Evolutionary conservation across 1,284 basidiomycete species (phyloP).

Genomic region (Fomitopsis pinicola): DNA sequence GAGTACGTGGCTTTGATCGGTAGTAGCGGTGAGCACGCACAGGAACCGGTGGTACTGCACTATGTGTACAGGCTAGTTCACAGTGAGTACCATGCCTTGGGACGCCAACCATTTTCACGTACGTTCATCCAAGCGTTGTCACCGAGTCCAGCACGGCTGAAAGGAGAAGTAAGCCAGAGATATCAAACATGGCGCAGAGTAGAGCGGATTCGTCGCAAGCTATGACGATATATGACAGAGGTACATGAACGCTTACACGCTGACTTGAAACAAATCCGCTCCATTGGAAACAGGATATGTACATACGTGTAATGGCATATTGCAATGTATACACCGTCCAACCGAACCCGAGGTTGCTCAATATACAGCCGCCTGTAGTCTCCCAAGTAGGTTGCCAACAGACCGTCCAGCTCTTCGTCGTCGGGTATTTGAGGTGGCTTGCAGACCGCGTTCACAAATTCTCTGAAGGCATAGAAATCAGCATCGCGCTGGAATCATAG

Average conservation of each 20-base stretch:
- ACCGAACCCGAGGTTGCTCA: constrained; percentile 77
- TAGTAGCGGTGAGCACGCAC: constrained; percentile 35
- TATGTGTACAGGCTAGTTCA: constrained; percentile 38
- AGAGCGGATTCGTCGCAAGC: constrained; percentile 1
- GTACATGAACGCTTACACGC: not conserved
- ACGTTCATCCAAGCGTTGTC: constrained; percentile 85
- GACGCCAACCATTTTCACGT: constrained; percentile 25
- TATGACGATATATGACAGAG: not conserved
- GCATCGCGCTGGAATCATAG: constrained; percentile 6
- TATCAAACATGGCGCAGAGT: not conserved
- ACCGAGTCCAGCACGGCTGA: constrained; percentile 70
- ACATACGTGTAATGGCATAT: constrained; percentile 82
- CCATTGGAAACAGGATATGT: constrained; percentile 10
- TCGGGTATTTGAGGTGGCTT: constrained; percentile 66
- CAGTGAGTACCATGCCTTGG: not conserved
- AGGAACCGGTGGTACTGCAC: constrained; percentile 83
- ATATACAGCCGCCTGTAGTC: constrained; percentile 77
- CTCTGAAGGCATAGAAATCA: constrained; percentile 31
- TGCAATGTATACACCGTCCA: constrained; percentile 88
- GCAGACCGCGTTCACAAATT: constrained; percentile 56
- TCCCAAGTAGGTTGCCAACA: constrained; percentile 48
- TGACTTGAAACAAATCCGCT: not conserved
- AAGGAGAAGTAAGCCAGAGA: constrained; percentile 2
- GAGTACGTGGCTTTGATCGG: not conserved
- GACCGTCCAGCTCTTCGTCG: constrained; percentile 38